Percentiles rank a stretch among this genome's conserved stretches.
phyloP scores from a whole-genome alignment of 768 basidiomycete genomes.

The Lentinula detonsa region DNA sequence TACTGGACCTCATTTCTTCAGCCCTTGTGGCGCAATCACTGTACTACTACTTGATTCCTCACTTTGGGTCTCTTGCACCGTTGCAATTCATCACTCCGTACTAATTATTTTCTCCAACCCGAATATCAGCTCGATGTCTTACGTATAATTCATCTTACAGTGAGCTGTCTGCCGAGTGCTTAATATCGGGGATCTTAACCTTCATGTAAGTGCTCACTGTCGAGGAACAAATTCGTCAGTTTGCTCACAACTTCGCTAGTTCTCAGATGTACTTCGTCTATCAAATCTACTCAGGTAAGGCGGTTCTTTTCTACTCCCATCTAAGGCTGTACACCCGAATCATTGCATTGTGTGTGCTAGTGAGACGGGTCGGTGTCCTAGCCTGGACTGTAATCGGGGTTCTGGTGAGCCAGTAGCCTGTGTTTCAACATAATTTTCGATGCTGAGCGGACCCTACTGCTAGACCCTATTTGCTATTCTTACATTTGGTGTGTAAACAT shows the following conservation, averaged over 20 bases:
- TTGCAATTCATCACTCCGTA: conserved; percentile 33
- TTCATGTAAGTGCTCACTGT: conserved; percentile 20
- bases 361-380: neutral
- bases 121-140: neutral
- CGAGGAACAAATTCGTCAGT: no score
- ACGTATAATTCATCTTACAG: conserved; percentile 11
- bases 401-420: neutral
- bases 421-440: neutral
- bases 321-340: no score
- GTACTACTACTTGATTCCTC: conserved; percentile 41
- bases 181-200: conserved; percentile 36
- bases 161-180: conserved; percentile 34
- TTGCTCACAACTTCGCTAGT: conserved; percentile 14
- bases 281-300: conserved; percentile 30
- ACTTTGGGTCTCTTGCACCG: conserved; percentile 33
- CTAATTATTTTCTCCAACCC: conserved; percentile 3
- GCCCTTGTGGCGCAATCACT: conserved; percentile 35
- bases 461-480: conserved; percentile 20
- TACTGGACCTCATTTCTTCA: conserved; percentile 33
- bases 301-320: neutral
- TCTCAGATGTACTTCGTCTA: conserved; percentile 40
- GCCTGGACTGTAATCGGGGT: conserved; percentile 2
- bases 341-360: neutral
- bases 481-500: conserved; percentile 21
- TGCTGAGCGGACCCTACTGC: neutral